Conservation (phyloP, 176 grass and related monocot genomes). For the Oryza brachyantha region DNA sequence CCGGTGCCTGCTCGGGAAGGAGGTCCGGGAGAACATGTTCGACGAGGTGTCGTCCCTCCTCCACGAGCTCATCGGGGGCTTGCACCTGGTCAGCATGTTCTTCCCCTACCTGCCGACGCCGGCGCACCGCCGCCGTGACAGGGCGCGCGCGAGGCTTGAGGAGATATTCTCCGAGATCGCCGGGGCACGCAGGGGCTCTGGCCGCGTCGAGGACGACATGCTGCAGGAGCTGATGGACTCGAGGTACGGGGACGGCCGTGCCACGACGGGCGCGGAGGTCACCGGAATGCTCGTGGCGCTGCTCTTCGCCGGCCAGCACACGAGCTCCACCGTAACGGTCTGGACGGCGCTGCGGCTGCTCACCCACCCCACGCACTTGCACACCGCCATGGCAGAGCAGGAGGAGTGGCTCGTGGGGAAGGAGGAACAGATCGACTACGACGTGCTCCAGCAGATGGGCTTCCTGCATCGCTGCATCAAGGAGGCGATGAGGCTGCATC, state of each 20-base stretch:
- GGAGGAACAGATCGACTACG: slow-evolving; percentile 27
- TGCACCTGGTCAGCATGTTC: slow-evolving; percentile 31
- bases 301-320: slow-evolving; percentile 53
- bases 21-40: slow-evolving; percentile 49
- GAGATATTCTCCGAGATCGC: slow-evolving; percentile 52
- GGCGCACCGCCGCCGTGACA: slow-evolving; percentile 41
- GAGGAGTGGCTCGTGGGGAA: slow-evolving; percentile 30
- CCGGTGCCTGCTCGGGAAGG: slow-evolving; percentile 54
- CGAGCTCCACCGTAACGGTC: slow-evolving; percentile 28
- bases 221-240: slow-evolving; percentile 50
- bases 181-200: slow-evolving; percentile 21
- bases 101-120: slow-evolving; percentile 52
- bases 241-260: slow-evolving; percentile 44
- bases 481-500: slow-evolving; percentile 51
- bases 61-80: slow-evolving; percentile 31
- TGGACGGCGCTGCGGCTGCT: slow-evolving; percentile 48
- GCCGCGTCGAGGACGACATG: slow-evolving; percentile 39
- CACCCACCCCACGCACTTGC: slow-evolving; percentile 15
- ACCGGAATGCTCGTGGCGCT: slow-evolving; percentile 44
- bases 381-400: slow-evolving; percentile 39
- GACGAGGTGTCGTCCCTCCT: slow-evolving; percentile 46
- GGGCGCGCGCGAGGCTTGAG: slow-evolving; percentile 30
- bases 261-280: slow-evolving; percentile 42
- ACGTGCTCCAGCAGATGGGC: slow-evolving; percentile 44
- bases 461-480: slow-evolving; percentile 48